These are phyloP conservation scores for Ajuga chamaepitys DNA, from an alignment of 257 asterid genomes.

Conservation along the genomic window DNA sequence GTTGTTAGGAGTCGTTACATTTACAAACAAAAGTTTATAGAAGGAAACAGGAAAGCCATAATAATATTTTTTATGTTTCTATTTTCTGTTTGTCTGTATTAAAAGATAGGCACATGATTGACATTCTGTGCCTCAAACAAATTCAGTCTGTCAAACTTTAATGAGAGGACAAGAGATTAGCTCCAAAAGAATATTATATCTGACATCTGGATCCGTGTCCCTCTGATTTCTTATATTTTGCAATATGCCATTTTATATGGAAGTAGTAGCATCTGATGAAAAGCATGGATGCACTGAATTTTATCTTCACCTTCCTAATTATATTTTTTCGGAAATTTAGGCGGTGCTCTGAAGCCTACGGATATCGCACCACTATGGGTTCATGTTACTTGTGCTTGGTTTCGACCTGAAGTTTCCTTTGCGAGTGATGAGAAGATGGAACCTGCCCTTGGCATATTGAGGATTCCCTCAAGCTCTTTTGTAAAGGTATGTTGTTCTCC, in stretches of 20 bases:
- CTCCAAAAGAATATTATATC: background rate
- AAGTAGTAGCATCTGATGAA: background rate
- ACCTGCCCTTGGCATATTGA: conserved; percentile 91
- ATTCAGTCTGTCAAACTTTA: conserved; percentile 5
- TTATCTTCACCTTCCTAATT: conserved; percentile 7
- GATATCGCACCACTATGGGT: conserved; percentile 89
- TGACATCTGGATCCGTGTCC: background rate
- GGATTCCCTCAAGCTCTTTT: conserved; percentile 85
- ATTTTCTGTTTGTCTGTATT: background rate
- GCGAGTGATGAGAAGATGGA: conserved; percentile 95
- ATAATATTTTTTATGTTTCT: background rate
- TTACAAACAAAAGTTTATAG: background rate
- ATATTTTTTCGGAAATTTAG: conserved; percentile 36
- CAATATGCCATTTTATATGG: background rate
- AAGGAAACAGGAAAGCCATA: background rate
- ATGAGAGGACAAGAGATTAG: background rate
- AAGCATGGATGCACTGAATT: background rate
- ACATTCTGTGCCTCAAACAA: background rate
- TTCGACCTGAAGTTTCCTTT: conserved; percentile 97
- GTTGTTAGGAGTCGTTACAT: conserved; percentile 8
- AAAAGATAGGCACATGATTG: background rate
- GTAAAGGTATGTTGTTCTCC: conserved; percentile 56
- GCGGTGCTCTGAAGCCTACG: conserved; percentile 97
- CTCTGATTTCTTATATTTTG: background rate
- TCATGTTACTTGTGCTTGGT: conserved; percentile 99